Evolutionary conservation across 495 filamentous ascomycete genomes (phyloP).

Genomic region (Peziza echinospora): DNA sequence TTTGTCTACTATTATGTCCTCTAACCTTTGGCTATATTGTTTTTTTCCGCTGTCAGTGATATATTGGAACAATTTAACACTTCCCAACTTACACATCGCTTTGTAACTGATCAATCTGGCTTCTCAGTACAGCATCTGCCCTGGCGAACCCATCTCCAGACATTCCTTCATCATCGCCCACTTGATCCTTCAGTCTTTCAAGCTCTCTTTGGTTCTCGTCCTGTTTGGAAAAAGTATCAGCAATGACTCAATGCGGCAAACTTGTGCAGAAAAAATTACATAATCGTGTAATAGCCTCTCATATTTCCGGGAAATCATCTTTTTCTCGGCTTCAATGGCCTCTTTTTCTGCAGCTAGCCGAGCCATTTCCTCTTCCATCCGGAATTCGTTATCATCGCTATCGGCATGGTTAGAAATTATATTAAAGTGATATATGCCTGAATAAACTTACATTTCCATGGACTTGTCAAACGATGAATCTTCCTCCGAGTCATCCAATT

Average conservation of each 20-base stretch:
- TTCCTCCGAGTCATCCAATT: background rate
- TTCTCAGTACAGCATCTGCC: slow-evolving; percentile 12
- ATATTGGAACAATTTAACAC: slow-evolving; percentile 11
- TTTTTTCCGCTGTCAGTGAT: slow-evolving; percentile 3
- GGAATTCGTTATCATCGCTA: slow-evolving; percentile 16
- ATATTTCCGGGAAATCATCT: slow-evolving; percentile 9
- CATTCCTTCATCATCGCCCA: slow-evolving; percentile 5
- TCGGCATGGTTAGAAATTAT: too few relatives aligned
- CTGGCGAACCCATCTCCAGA: slow-evolving; percentile 11
- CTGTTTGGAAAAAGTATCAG: background rate
- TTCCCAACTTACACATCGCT: slow-evolving; percentile 10
- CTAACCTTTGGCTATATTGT: slow-evolving; percentile 10
- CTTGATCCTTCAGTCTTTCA: slow-evolving; percentile 10
- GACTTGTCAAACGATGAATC: slow-evolving; percentile 2
- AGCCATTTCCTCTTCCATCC: slow-evolving; percentile 20
- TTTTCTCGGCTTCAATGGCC: slow-evolving; percentile 13
- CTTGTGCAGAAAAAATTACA: background rate
- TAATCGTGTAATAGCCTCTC: slow-evolving; percentile 12
- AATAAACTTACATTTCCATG: background rate
- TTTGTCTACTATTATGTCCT: slow-evolving; percentile 18
- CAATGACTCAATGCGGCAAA: background rate
- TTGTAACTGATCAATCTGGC: slow-evolving; percentile 14
- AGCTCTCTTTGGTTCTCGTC: slow-evolving; percentile 14
- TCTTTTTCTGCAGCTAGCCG: slow-evolving; percentile 18
- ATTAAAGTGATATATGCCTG: too few relatives aligned